Base-by-base conservation (phyloP, 1,284 basidiomycete genomes). In the Coriolopsis trogii region DNA sequence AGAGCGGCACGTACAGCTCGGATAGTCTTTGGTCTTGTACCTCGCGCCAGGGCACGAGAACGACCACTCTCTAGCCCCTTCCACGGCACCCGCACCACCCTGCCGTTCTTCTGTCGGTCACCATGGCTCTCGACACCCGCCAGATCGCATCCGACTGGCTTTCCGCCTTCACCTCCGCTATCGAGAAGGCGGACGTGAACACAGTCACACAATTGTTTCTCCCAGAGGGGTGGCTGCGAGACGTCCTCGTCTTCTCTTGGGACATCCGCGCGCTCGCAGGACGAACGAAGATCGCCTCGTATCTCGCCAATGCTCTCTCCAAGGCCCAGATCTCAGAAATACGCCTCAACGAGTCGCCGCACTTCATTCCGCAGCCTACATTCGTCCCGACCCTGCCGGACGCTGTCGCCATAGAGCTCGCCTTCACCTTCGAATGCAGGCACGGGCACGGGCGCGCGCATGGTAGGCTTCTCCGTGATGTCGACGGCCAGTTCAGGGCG, bases 161-260 rank as follows among this genome's bases (percentile, higher is more conserved):
- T 39, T 34, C 59, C 5, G 44, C 63, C 2, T 79, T 83, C 56
- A 61, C 73, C 18, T 41, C 63, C 4, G 65, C 72, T 3, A 58
- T 74, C 31, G 63, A 62, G 29, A 57, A 67, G 1, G 62, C 60
- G 38, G 64, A 83, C 44, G 62, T 69, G 9, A 61, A 69, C 4
- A 67, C 59, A 0, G 53, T 78, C 29, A 55, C 64, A 4, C 43
- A 64, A 16, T 66, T 77, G 20, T 71, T 82, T 49, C 64, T 74
- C 10, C 68, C 73, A 0, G 71, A 78, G 38, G 74, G 77, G 2
- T 74, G 72, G 64, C 79, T 80, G 77, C 71, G 82, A 23, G 85
- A 87, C 63, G 72, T 82, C 53, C 73, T 85, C n/a, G 72, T 81
- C 0, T 70, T 85, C 41, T 82, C 83, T 5, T 86, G 82, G 82